Evolutionary conservation across 2,329 filamentous ascomycete species (phyloP).

Genomic region (Chaetomiaceae sp.): DNA sequence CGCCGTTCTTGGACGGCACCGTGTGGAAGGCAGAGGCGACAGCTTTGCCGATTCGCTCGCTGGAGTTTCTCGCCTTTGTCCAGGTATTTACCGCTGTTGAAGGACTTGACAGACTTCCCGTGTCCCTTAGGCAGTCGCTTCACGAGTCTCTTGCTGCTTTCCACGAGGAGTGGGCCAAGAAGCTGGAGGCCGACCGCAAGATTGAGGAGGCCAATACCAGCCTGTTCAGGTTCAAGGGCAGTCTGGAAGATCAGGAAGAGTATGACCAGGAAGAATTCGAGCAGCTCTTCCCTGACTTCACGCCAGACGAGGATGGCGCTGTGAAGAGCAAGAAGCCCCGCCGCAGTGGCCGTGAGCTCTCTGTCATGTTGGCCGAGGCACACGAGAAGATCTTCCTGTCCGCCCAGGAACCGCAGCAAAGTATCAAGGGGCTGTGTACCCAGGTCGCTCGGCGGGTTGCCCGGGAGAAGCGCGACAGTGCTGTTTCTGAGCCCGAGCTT

Average conservation of each 20-base stretch:
- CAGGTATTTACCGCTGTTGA: constrained; percentile 44
- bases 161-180: constrained; percentile 75
- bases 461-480: constrained; percentile 23
- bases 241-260: constrained; percentile 70
- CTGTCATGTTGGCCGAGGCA: constrained; percentile 56
- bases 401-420: constrained; percentile 36
- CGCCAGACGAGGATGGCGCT: constrained; percentile 43
- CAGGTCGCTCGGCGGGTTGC: constrained; percentile 39
- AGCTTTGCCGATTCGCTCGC: constrained; percentile 30
- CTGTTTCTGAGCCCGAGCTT: constrained; percentile 31
- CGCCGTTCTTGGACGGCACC: constrained; percentile 53
- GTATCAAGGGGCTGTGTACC: constrained; percentile 42
- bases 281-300: constrained; percentile 75
- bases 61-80: constrained; percentile 49
- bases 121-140: constrained; percentile 47
- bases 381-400: constrained; percentile 53
- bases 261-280: constrained; percentile 69
- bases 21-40: constrained; percentile 28
- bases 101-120: constrained; percentile 38
- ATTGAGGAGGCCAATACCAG: constrained; percentile 69
- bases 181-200: constrained; percentile 70
- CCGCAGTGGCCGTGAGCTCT: constrained; percentile 48
- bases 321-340: constrained; percentile 29
- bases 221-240: constrained; percentile 79
- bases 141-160: constrained; percentile 66